Conservation (phyloP, 1,139 yeast genomes). For the Trichomonascaceae sp. region DNA sequence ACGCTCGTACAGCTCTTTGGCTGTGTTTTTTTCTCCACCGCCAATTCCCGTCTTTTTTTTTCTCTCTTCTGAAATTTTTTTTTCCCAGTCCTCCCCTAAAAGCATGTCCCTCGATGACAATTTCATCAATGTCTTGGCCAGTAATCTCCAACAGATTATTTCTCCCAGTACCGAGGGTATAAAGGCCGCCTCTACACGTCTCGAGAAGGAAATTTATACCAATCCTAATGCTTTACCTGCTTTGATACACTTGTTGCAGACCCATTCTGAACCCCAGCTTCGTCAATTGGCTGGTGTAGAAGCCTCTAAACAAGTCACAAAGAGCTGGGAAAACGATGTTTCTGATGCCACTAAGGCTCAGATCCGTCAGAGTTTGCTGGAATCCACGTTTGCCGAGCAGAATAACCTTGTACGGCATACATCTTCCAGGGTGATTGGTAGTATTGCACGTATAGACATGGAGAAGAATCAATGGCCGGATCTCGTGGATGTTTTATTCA, state of each 20-base stretch:
- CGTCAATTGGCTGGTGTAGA: slow-evolving; percentile 91
- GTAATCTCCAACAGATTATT: slow-evolving; percentile 67
- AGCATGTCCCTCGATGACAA: slow-evolving; percentile 55
- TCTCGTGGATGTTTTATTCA: slow-evolving; percentile 63
- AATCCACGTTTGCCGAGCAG: slow-evolving; percentile 59
- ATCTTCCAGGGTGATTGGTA: slow-evolving; percentile 80
- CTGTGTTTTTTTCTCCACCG: background rate
- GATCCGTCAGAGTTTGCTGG: slow-evolving; percentile 63
- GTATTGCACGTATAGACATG: slow-evolving; percentile 74
- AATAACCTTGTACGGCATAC: slow-evolving; percentile 78
- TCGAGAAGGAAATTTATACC: slow-evolving; percentile 69
- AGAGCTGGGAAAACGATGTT: slow-evolving; percentile 55
- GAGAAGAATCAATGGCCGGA: slow-evolving; percentile 67
- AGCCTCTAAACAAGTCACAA: slow-evolving; percentile 72
- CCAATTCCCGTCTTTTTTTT: slow-evolving; percentile 8
- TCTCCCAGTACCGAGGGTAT: slow-evolving; percentile 72
- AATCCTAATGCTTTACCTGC: slow-evolving; percentile 73
- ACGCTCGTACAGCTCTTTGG: background rate
- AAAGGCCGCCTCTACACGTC: slow-evolving; percentile 72
- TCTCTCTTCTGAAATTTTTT: slow-evolving; percentile 2
- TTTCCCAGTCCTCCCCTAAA: background rate
- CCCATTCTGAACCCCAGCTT: slow-evolving; percentile 53
- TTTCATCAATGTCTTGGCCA: slow-evolving; percentile 65
- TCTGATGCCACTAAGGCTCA: slow-evolving; percentile 37
- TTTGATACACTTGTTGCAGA: slow-evolving; percentile 72